Percentiles rank a stretch among this genome's conserved stretches.
Evolutionary conservation across 805 yeast genomes (phyloP).

Genomic region (Lachancea thermotolerans): DNA sequence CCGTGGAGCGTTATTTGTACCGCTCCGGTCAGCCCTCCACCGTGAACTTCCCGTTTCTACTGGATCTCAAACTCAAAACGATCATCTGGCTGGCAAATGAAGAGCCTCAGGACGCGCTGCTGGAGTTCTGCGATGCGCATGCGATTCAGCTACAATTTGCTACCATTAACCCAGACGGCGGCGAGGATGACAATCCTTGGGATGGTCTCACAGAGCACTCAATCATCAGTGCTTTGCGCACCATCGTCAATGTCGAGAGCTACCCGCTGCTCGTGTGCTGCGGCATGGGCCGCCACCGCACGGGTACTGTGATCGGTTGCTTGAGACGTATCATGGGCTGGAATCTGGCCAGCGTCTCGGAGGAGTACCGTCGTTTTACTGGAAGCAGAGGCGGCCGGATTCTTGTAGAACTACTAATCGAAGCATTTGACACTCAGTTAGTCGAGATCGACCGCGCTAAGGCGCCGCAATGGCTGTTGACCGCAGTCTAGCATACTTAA

Average conservation of each 20-base stretch:
- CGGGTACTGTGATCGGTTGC: constrained; percentile 96
- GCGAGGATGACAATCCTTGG: constrained; percentile 80
- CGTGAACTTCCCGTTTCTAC: constrained; percentile 81
- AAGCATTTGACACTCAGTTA: constrained; percentile 35
- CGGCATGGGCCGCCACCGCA: constrained; percentile 97
- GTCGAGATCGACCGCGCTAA: constrained; percentile 25
- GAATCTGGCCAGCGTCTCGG: constrained; percentile 89
- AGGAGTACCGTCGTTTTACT: constrained; percentile 89
- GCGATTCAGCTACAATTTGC: constrained; percentile 75
- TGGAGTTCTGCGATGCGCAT: constrained; percentile 71
- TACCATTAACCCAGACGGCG: constrained; percentile 72
- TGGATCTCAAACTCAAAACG: constrained; percentile 65
- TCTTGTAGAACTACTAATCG: constrained; percentile 83
- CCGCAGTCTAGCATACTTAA: not conserved
- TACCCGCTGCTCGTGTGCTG: constrained; percentile 90
- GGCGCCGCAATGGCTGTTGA: constrained; percentile 29
- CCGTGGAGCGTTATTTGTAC: constrained; percentile 82
- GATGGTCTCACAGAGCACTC: constrained; percentile 84
- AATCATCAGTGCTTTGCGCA: constrained; percentile 68
- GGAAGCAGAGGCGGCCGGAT: constrained; percentile 91
- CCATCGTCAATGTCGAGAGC: constrained; percentile 63
- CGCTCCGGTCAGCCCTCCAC: constrained; percentile 93
- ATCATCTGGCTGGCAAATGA: constrained; percentile 94
- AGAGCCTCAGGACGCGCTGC: constrained; percentile 84
- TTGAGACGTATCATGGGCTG: constrained; percentile 90